Evolutionary conservation across 1,139 yeast species (phyloP), one percentile per base, ranked within the genome.

Genomic region (Martiniozyma asiatica): DNA sequence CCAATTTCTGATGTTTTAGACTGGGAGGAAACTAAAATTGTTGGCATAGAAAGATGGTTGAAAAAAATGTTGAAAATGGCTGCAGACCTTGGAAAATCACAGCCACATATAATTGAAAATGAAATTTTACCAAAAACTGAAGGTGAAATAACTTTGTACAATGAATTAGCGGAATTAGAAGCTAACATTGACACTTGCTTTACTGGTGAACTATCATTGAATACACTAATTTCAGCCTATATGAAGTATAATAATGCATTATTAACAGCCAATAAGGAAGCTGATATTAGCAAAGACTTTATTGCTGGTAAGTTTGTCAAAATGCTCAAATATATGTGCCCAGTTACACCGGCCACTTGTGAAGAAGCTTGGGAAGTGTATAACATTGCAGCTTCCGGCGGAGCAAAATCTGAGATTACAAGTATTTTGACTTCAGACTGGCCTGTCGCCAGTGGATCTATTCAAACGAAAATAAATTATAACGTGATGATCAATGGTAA

Each of bases 21-120:
- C 42, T 89, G 98, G 98, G 92, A 87, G 45, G 94, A 84, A 43
- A 61, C 65, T 4, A 89, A 81, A 49, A 87, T 89, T 38, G 72
- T 68, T 14, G 98, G 98, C 4, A 66, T 80, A 22, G 82, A 81
- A 45, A 64, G 97, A 37, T 89, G 97, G 96, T 54, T 89, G 27
- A 63, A 65, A 22, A 72, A 73, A 38, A 72, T 85, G 3, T 40
- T 75, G 8, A 49, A 51, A n/a, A 40, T 75, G 20, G 52, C 60
- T n/a, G 55, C 50, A 1, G 34, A 27, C 2, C 20, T 56, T 9
- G 33, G 49, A 6, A 13, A 14, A 14, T 12, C 28, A 14, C 26
- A 20, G 1, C 18, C 8, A 12, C 22, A 32, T 4, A 23, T 34
- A 12, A 18, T 30, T n/a, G 24, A 24, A 6, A 22, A 20, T 3